Base-by-base conservation (phyloP, 2,329 filamentous ascomycete species). In the Colletotrichum sp. region DNA sequence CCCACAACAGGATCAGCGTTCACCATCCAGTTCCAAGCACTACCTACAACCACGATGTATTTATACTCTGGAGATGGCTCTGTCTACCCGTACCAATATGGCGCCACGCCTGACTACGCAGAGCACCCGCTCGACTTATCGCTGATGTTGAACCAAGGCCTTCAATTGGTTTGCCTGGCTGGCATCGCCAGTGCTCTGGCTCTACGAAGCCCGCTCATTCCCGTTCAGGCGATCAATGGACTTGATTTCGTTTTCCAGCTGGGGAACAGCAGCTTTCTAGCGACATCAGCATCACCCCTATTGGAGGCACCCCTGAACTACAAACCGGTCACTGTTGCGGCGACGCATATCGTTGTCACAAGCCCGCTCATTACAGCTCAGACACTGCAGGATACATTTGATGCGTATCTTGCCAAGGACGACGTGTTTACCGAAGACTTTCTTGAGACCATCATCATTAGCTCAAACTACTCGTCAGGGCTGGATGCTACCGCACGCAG, bases 271-370 rank as follows among this genome's bases (percentile, higher is more conserved):
- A 49, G 44, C 44, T 49, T 49, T 7, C 18, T 49, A 21, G 44
- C 44, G n/a, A 49, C 44, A 13, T 49, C 44, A 3, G n/a, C 44
- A 0, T 49, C 44, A 8, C n/a, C 44, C 3, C 18, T 49, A 0
- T 49, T 13, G 18, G 44, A 49, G 9, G 44, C 44, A 12, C 44
- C 44, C 6, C 5, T 49, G 8, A 21, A 49, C 6, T 49, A 49
- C 44, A 49, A 21, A 6, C 44, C 10, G 3, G 6, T 5, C 18
- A 21, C 44, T 6, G 8, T 49, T 13, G 44, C n/a, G 5, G 44
- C 44, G 3, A 49, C 44, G 44, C 44, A 49, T 9, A 21, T 49
- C 0, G 10, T 49, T 21, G 44, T 2, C 6, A 9, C 44, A 21
- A 21, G 10, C 4, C 44, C 44, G 44, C 44, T 49, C n/a, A 21